A percentile compares a stretch with the other conserved stretches of the same genome.
These are phyloP conservation scores for Zostera marina DNA, from an alignment of 116 monocot species.

Conservation along the genomic window DNA sequence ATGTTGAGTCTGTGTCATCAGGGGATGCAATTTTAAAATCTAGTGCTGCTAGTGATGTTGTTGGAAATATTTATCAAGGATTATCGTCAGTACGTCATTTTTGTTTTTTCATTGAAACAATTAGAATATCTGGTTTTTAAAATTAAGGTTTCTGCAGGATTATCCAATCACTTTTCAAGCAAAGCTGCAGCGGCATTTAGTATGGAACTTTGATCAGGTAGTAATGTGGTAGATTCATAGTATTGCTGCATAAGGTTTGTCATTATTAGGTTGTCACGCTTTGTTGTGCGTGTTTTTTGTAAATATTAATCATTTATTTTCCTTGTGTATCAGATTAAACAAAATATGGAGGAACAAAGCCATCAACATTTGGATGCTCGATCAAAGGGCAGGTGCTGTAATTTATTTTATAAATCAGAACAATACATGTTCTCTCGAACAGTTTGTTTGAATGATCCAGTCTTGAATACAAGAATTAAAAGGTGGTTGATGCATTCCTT, in stretches of 20 bases:
- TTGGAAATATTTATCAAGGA: slow-evolving; percentile 79
- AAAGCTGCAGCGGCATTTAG: slow-evolving; percentile 59
- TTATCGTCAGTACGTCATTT: slow-evolving; percentile 24
- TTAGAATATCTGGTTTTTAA: background rate
- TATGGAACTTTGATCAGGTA: slow-evolving; percentile 89
- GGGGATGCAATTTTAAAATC: slow-evolving; percentile 89
- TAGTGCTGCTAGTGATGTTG: slow-evolving; percentile 83
- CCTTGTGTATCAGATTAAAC: slow-evolving; percentile 1
- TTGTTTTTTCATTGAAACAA: background rate
- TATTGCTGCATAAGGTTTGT: too few relatives aligned
- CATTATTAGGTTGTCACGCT: too few relatives aligned
- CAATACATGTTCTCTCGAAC: background rate
- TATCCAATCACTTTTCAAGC: slow-evolving; percentile 58
- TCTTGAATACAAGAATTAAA: background rate
- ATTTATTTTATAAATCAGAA: background rate
- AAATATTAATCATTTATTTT: too few relatives aligned
- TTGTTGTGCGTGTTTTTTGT: too few relatives aligned
- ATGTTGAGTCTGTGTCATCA: slow-evolving; percentile 95
- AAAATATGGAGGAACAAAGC: slow-evolving; percentile 5
- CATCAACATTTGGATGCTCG: slow-evolving; percentile 87
- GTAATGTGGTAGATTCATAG: too few relatives aligned
- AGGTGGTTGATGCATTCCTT: background rate
- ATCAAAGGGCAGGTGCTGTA: slow-evolving; percentile 56
- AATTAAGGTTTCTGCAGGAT: slow-evolving; percentile 29
- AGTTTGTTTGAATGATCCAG: background rate